Percentiles rank a stretch among this genome's conserved stretches.
These are phyloP conservation scores for Verticillium nonalfalfae DNA, from an alignment of 2,329 filamentous ascomycete species.

Conservation along the genomic window DNA sequence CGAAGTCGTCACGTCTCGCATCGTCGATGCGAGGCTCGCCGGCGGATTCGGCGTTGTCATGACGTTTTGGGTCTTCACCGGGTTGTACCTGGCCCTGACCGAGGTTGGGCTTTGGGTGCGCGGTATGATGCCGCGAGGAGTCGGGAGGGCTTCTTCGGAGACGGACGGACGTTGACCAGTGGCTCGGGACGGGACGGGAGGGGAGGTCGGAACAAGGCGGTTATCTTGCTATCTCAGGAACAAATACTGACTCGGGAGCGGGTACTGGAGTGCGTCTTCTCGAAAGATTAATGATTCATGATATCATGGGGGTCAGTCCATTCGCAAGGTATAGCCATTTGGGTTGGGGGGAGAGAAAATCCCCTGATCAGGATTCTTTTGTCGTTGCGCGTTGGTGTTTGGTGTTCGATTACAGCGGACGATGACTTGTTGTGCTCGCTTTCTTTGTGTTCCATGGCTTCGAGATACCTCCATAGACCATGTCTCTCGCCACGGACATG, in stretches of 20 bases:
- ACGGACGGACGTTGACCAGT: not conserved
- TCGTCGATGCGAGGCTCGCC: conserved; percentile 36
- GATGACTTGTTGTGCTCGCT: not conserved
- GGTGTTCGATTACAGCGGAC: not conserved
- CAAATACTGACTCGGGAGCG: not conserved
- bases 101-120: conserved; percentile 32
- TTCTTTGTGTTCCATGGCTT: not conserved
- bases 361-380: too few species aligned
- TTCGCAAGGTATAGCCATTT: too few species aligned
- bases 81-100: conserved; percentile 42
- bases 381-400: not conserved
- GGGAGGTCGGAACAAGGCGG: not conserved
- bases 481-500: not conserved
- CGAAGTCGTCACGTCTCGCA: conserved; percentile 23
- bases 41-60: conserved; percentile 39
- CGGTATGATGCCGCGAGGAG: conserved; percentile 2
- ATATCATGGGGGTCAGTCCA: too few species aligned
- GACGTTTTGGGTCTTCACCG: conserved; percentile 41
- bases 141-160: not conserved
- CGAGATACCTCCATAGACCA: not conserved
- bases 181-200: not conserved
- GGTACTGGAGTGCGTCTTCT: too few species aligned
- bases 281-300: too few species aligned
- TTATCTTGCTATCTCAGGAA: not conserved
- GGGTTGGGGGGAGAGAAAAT: too few species aligned